Conservation (phyloP, 78 protist species). For the Mantamonas sphyraenae region DNA sequence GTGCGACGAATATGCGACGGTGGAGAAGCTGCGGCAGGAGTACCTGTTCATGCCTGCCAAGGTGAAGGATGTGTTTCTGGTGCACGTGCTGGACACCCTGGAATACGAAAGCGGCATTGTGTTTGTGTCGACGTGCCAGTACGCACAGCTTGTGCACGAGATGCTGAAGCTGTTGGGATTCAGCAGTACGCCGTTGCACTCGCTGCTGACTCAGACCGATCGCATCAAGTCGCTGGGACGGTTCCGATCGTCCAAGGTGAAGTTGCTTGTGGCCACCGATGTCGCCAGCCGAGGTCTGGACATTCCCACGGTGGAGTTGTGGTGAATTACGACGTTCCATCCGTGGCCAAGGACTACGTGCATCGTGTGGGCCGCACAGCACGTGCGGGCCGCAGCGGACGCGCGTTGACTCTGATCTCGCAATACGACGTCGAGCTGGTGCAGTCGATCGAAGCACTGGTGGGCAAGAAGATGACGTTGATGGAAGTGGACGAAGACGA, state of each 20-base stretch:
- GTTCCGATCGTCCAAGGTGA: conserved; percentile 19
- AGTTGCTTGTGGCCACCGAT: conserved; percentile 62
- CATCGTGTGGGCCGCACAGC: conserved; percentile 79
- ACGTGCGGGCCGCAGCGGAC: conserved; percentile 57
- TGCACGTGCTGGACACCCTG: conserved; percentile 12
- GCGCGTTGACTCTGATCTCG: conserved; percentile 53
- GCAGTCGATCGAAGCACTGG: conserved; percentile 35
- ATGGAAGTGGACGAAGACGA: not conserved
- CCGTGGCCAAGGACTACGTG: conserved; percentile 50
- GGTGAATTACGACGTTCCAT: conserved; percentile 69
- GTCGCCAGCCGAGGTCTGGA: conserved; percentile 86
- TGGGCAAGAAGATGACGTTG: conserved; percentile 7
- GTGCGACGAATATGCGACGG: conserved; percentile 31
- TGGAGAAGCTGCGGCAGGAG: conserved; percentile 23
- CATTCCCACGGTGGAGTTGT: conserved; percentile 67
- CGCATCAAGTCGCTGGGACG: conserved; percentile 32
- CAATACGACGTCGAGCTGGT: conserved; percentile 61
- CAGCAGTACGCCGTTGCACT: conserved; percentile 46
- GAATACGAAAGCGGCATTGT: conserved; percentile 29
- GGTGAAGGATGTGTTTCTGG: conserved; percentile 34
- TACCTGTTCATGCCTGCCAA: conserved; percentile 33
- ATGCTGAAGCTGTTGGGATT: conserved; percentile 41
- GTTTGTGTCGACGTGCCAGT: conserved; percentile 43
- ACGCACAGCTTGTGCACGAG: conserved; percentile 11
- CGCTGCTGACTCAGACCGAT: conserved; percentile 27